These are phyloP conservation scores for Trypanosoma theileri DNA, from an alignment of 208 protist species.

Conservation along the genomic window DNA sequence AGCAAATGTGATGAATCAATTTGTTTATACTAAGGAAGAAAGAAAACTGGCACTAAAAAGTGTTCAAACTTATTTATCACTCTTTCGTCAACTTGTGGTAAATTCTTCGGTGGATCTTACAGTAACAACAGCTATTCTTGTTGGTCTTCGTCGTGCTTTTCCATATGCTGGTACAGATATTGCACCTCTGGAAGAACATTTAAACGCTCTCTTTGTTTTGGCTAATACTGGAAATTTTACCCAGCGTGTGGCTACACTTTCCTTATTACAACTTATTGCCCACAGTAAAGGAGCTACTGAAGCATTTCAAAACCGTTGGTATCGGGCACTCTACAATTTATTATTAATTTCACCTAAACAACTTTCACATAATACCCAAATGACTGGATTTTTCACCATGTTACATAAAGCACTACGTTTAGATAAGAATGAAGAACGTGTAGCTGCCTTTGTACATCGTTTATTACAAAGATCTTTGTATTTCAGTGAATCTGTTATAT, in stretches of 20 bases:
- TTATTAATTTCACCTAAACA: slow-evolving; percentile 89
- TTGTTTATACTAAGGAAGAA: slow-evolving; percentile 91
- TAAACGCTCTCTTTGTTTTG: slow-evolving; percentile 89
- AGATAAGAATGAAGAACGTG: slow-evolving; percentile 79
- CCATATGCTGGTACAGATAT: slow-evolving; percentile 88
- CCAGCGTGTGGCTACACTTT: slow-evolving; percentile 85
- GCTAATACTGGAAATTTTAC: slow-evolving; percentile 87
- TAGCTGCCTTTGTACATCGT: slow-evolving; percentile 90
- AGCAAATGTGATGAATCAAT: slow-evolving; percentile 90
- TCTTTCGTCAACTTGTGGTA: slow-evolving; percentile 81
- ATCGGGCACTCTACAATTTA: slow-evolving; percentile 87
- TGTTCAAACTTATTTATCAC: slow-evolving; percentile 86
- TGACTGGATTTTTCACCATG: slow-evolving; percentile 88
- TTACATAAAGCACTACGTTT: slow-evolving; percentile 87
- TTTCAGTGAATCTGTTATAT: slow-evolving; percentile 85
- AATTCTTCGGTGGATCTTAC: slow-evolving; percentile 72
- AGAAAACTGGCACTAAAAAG: slow-evolving; percentile 85
- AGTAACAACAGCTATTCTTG: slow-evolving; percentile 89
- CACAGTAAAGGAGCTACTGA: slow-evolving; percentile 64
- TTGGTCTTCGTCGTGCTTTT: slow-evolving; percentile 90
- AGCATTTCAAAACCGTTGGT: slow-evolving; percentile 84
- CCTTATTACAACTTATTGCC: slow-evolving; percentile 85
- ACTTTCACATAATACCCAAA: slow-evolving; percentile 84
- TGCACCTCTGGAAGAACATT: slow-evolving; percentile 72
- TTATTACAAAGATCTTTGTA: slow-evolving; percentile 86